Base-by-base conservation (phyloP, 805 yeast genomes). In the Lipomyces spencermartinsiae region DNA sequence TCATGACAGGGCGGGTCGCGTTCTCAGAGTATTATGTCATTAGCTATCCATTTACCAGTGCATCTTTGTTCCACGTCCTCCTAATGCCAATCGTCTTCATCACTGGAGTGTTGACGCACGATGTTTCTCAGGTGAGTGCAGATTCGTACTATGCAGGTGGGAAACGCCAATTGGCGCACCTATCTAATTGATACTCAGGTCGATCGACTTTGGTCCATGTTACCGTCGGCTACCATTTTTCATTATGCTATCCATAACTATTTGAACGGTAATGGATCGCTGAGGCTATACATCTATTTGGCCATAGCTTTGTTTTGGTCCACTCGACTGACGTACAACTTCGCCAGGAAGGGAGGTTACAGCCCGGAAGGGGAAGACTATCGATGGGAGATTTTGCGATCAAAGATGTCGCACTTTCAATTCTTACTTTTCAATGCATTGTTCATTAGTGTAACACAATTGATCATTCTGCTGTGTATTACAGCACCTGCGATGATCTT, bases 331-430 rank as follows among this genome's bases (percentile, higher is more conserved):
- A 68, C 70, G n/a, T 67, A 34, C 62, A 69, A 69, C 51, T 69
- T 67, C 55, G 70, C 68, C 5, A 65, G 72, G 33, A 69, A 69
- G 62, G 71, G 72, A 5, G 72, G 72, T 7, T 69, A 69, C 53
- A 61, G 66, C 8, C 71, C 71, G 8, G 46, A 22, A 9, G 39
- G 39, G 39, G 72, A 69, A 46, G 72, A 69, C 56, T 69, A 69
- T 61, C 63, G 72, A 46, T 69, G 70, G 70, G 35, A 43, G 61
- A 37, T 64, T 12, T 35, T 69, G 37, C 68, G 71, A 10, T n/a
- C 57, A 6, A 49, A 57, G 37, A 55, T 69, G 66, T 35, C 62
- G 12, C n/a, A 54, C 14, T 8, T 60, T 4, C 64, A 43, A 39
- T 67, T 61, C 33, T 46, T 59, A 14, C 22, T 64, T n/a, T 67